Evolutionary conservation across 2,329 filamentous ascomycete species (phyloP).

Genomic region (Fusarium marasasianum): DNA sequence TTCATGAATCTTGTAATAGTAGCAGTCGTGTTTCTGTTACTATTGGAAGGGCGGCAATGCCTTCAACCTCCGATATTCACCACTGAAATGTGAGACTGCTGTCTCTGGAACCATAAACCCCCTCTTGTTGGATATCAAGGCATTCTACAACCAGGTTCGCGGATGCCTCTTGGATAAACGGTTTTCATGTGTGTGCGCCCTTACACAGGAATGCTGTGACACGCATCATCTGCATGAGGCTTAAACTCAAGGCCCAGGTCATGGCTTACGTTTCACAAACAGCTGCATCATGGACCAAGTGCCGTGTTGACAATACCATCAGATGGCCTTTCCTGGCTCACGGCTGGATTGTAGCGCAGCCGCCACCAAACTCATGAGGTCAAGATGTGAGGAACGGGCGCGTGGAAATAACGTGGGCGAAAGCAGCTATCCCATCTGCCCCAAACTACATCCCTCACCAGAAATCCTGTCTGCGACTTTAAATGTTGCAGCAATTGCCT

Average conservation of each 20-base stretch:
- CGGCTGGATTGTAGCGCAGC: conserved; percentile 5
- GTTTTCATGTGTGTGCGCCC: neutral
- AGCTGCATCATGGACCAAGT: conserved; percentile 6
- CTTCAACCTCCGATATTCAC: neutral
- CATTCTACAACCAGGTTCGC: conserved; percentile 11
- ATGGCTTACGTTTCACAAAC: conserved; percentile 10
- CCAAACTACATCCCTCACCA: neutral
- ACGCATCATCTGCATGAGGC: conserved; percentile 17
- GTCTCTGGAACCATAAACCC: neutral
- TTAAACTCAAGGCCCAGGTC: conserved; percentile 21
- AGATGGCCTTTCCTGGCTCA: neutral
- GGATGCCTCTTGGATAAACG: conserved; percentile 10
- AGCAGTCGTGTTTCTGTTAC: conserved; percentile 5
- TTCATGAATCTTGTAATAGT: conserved; percentile 11
- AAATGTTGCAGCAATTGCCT: conserved; percentile 11
- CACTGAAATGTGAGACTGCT: conserved; percentile 3
- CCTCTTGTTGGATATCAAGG: neutral
- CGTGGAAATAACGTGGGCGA: conserved; percentile 13
- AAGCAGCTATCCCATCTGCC: neutral
- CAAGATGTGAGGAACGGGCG: conserved; percentile 1
- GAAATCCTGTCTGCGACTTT: neutral
- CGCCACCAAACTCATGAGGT: conserved; percentile 2
- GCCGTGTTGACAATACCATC: conserved; percentile 1
- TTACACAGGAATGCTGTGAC: conserved; percentile 19
- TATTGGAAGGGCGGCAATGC: neutral